These are phyloP conservation scores for Blastobotrys muscicola DNA, from an alignment of 805 yeast genomes.

Conservation along the genomic window DNA sequence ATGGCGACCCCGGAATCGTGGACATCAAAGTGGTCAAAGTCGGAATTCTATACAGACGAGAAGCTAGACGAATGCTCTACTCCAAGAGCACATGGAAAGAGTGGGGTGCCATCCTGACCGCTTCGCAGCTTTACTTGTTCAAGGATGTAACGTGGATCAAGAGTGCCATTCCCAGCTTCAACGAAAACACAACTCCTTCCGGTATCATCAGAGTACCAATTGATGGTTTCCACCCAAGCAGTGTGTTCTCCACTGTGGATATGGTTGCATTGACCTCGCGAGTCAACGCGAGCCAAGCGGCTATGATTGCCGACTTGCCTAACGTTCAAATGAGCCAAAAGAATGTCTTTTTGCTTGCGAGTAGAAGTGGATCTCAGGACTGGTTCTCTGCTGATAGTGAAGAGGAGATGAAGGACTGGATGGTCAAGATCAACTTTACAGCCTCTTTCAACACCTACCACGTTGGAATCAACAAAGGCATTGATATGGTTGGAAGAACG, in stretches of 20 bases:
- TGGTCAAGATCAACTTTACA: slow-evolving; percentile 43
- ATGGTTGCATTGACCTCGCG: slow-evolving; percentile 30
- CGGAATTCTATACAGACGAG: slow-evolving; percentile 29
- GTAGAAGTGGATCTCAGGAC: slow-evolving; percentile 25
- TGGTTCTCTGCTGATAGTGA: slow-evolving; percentile 34
- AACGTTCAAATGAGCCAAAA: slow-evolving; percentile 1
- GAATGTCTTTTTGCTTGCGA: slow-evolving; percentile 24
- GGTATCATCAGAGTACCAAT: slow-evolving; percentile 25
- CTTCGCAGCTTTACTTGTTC: slow-evolving; percentile 33
- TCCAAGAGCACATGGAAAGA: slow-evolving; percentile 29
- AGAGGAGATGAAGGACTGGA: slow-evolving; percentile 52
- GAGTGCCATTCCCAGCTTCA: slow-evolving; percentile 3
- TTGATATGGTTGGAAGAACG: not conserved
- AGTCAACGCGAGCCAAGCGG: slow-evolving; percentile 8
- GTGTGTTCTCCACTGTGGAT: slow-evolving; percentile 30
- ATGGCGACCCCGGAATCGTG: slow-evolving; percentile 29
- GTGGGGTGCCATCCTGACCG: slow-evolving; percentile 35
- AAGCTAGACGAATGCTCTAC: slow-evolving; percentile 24
- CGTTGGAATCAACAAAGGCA: slow-evolving; percentile 14
- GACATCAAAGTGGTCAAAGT: slow-evolving; percentile 31
- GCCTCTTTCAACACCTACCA: slow-evolving; percentile 38
- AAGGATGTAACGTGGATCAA: slow-evolving; percentile 31
- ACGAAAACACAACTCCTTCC: not conserved
- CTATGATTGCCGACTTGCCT: slow-evolving; percentile 9
- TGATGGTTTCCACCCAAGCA: slow-evolving; percentile 31